These are phyloP conservation scores for Podochytrium sp. DNA, from an alignment of 192 early-diverging fungal species.

Conservation along the genomic window DNA sequence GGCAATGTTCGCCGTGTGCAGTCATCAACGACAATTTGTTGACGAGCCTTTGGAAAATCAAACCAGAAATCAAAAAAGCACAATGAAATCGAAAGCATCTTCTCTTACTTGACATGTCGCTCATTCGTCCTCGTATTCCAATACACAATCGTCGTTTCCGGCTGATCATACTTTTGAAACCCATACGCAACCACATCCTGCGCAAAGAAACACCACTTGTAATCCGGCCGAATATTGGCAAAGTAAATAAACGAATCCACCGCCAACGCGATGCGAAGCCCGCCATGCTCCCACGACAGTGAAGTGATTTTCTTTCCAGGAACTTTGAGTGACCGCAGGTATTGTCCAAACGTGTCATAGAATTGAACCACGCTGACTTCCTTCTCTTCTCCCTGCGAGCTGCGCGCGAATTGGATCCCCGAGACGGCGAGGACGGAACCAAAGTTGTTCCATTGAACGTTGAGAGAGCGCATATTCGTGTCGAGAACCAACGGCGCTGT, in stretches of 20 bases:
- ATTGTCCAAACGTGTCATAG: constrained; percentile 59
- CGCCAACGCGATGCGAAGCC: constrained; percentile 59
- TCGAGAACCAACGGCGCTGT: constrained; percentile 59
- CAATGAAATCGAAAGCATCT: not conserved
- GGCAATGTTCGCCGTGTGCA: constrained; percentile 49
- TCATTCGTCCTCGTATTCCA: constrained; percentile 65
- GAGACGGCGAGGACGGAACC: constrained; percentile 62
- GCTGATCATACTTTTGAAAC: constrained; percentile 43
- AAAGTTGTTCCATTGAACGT: constrained; percentile 60
- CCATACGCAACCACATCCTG: constrained; percentile 56
- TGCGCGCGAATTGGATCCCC: constrained; percentile 51
- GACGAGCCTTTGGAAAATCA: constrained; percentile 31
- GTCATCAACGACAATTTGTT: constrained; percentile 47
- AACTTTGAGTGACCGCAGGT: constrained; percentile 59
- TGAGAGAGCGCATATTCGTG: constrained; percentile 56
- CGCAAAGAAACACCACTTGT: constrained; percentile 56
- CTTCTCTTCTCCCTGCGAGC: constrained; percentile 59
- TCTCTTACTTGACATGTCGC: constrained; percentile 49
- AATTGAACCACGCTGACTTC: constrained; percentile 61
- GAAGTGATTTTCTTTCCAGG: constrained; percentile 59
- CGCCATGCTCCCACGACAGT: constrained; percentile 63
- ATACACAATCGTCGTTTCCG: constrained; percentile 50
- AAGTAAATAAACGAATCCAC: constrained; percentile 69
- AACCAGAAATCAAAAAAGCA: not conserved
- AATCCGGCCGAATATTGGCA: constrained; percentile 62